Evolutionary conservation across 306 rosid genomes (phyloP).

Genomic region (Corylus heterophylla): DNA sequence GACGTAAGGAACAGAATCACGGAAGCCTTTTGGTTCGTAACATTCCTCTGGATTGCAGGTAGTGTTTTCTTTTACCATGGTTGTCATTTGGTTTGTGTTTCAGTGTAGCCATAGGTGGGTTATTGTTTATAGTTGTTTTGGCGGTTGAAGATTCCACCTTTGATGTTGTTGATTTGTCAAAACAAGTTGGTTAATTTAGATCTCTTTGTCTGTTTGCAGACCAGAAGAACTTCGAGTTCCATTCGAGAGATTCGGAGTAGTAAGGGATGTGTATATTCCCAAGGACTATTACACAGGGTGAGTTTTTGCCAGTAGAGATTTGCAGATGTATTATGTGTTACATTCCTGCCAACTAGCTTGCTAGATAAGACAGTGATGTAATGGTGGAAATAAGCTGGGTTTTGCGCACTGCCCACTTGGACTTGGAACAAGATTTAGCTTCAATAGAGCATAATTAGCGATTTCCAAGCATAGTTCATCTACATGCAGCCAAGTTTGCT

Average conservation of each 20-base stretch:
- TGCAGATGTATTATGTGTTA: not conserved
- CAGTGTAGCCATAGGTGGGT: not conserved
- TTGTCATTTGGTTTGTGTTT: not conserved
- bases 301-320: slow-evolving; percentile 23
- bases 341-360: not conserved
- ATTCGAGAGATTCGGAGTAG: slow-evolving; percentile 90
- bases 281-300: slow-evolving; percentile 96
- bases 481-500: not conserved
- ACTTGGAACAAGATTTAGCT: not conserved
- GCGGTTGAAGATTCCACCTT: not conserved
- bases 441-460: not conserved
- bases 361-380: not conserved
- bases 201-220: slow-evolving; percentile 38
- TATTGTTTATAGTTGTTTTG: not conserved
- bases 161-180: not conserved
- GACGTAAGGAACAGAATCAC: slow-evolving; percentile 66
- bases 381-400: not conserved
- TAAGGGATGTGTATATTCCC: slow-evolving; percentile 93
- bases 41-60: slow-evolving; percentile 90
- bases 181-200: not conserved
- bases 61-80: not conserved
- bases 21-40: slow-evolving; percentile 97
- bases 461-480: not conserved
- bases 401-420: not conserved
- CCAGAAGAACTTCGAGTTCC: slow-evolving; percentile 83